These are phyloP conservation scores for Suzukiozyma palmioleophila DNA, from an alignment of 1,139 yeast species.

Conservation along the genomic window DNA sequence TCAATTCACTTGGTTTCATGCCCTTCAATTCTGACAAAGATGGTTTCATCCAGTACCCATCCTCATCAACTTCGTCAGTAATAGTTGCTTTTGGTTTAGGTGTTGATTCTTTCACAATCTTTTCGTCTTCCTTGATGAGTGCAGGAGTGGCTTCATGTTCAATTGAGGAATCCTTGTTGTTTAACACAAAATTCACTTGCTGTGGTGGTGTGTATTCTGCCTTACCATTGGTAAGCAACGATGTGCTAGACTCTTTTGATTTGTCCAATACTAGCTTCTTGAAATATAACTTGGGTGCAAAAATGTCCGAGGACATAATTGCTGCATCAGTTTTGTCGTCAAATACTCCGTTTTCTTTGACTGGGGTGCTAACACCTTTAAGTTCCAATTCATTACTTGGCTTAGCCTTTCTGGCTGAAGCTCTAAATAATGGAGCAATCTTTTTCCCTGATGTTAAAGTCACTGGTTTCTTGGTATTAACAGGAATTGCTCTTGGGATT, in stretches of 20 bases:
- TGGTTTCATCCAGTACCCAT: conserved; percentile 90
- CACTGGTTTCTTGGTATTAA: conserved; percentile 48
- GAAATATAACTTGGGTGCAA: conserved; percentile 59
- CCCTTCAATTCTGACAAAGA: conserved; percentile 56
- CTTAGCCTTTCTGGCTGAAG: conserved; percentile 15
- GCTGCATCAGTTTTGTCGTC: conserved; percentile 55
- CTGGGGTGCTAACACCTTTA: conserved; percentile 10
- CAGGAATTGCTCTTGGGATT: conserved; percentile 50
- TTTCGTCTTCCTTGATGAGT: conserved; percentile 8
- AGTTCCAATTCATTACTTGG: conserved; percentile 1
- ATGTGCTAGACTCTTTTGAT: conserved; percentile 16
- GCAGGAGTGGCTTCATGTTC: conserved; percentile 11
- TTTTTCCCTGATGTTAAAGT: conserved; percentile 58
- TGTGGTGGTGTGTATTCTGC: conserved; percentile 16
- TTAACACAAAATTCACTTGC: conserved; percentile 35
- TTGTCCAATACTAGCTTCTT: conserved; percentile 56
- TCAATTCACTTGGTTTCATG: conserved; percentile 59
- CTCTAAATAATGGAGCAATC: conserved; percentile 45
- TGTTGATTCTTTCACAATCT: conserved; percentile 2
- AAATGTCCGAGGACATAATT: conserved; percentile 66
- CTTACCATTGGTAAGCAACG: conserved; percentile 9
- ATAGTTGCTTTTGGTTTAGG: conserved; percentile 15
- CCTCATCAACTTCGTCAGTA: conserved; percentile 32
- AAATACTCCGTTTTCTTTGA: conserved; percentile 19
- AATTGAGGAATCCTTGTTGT: conserved; percentile 8